phyloP scores from a whole-genome alignment of 2,329 filamentous ascomycete species.

The Fusarium sp. region DNA sequence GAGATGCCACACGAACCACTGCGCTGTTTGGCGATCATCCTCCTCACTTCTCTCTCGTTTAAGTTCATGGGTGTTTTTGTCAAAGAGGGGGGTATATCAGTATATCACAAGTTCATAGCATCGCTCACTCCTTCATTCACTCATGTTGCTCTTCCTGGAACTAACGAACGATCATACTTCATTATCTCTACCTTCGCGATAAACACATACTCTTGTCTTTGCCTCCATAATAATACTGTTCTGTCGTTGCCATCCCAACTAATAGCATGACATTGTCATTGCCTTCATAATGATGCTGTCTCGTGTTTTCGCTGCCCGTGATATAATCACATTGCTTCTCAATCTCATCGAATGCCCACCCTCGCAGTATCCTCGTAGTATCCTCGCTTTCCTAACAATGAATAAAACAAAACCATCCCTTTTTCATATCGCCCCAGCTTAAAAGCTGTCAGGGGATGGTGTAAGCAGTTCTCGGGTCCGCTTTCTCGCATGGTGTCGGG shows the following conservation, averaged over 20 bases:
- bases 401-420: not conserved
- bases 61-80: not conserved
- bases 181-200: not conserved
- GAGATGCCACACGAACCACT: not conserved
- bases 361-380: not conserved
- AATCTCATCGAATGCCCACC: not conserved
- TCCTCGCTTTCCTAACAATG: not conserved
- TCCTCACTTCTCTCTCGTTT: not conserved
- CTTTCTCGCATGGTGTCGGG: conserved; percentile 1
- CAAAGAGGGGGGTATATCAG: not conserved
- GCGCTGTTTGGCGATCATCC: not conserved
- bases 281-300: not conserved
- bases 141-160: not conserved
- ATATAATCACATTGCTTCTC: not conserved
- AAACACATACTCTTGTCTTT: not conserved
- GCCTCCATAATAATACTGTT: not conserved
- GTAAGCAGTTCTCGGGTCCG: not conserved
- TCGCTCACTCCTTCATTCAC: not conserved
- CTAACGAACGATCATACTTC: not conserved
- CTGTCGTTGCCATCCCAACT: not conserved
- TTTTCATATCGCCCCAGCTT: not conserved
- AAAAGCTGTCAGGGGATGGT: not conserved
- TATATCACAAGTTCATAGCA: not conserved
- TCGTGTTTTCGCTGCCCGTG: not conserved
- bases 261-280: not conserved